phyloP scores from a whole-genome alignment of 305 asterid genomes.

The Fraxinus paxiana region DNA sequence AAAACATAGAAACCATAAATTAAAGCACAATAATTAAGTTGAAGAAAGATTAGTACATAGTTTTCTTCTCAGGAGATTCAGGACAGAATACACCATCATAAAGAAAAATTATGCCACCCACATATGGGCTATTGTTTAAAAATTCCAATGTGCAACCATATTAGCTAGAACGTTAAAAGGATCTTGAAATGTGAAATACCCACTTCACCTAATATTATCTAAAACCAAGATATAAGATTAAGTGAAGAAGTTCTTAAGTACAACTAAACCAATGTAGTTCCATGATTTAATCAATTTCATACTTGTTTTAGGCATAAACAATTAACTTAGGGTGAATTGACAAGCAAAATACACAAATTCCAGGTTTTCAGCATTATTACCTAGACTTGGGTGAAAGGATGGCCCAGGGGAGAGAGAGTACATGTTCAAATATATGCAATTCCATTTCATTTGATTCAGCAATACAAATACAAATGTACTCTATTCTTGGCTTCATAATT shows the following conservation, averaged over 20 bases:
- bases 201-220: background rate
- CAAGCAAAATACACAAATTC: slow-evolving; percentile 15
- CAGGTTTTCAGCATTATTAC: slow-evolving; percentile 1
- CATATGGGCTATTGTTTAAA: background rate
- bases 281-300: background rate
- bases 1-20: background rate
- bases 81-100: background rate
- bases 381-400: background rate
- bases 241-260: background rate
- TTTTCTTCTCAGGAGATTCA: background rate
- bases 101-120: background rate
- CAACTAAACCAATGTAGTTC: background rate
- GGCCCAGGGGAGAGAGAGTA: background rate
- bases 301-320: background rate
- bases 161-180: background rate
- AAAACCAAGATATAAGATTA: background rate
- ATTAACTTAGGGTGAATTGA: background rate
- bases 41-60: background rate
- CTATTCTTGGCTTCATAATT: background rate
- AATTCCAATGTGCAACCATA: slow-evolving; percentile 2
- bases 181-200: background rate
- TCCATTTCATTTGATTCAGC: background rate
- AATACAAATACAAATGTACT: background rate
- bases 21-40: slow-evolving; percentile 1
- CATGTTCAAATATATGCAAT: background rate